Conservation (phyloP, 73 alveolate genomes). For the Paramecium sexaurelia region DNA sequence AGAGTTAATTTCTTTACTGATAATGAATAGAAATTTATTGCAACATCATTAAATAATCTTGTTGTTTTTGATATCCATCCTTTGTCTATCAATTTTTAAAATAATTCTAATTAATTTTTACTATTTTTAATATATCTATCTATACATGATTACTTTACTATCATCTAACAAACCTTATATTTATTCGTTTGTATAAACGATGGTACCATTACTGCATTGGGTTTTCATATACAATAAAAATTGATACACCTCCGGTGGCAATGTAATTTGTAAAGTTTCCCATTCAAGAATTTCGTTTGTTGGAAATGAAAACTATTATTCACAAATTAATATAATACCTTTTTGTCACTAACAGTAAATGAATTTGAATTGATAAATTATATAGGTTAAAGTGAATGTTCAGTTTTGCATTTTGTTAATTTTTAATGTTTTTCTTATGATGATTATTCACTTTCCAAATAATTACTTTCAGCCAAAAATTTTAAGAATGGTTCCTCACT, state of each 20-base stretch:
- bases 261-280: conserved; percentile 35
- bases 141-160: conserved; percentile 3
- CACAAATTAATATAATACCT: neutral
- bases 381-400: conserved; percentile 17
- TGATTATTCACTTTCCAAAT: conserved; percentile 57
- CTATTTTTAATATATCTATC: neutral
- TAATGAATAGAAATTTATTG: neutral
- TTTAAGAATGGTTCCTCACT: conserved; percentile 20
- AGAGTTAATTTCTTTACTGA: conserved; percentile 62
- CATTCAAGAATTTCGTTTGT: conserved; percentile 24
- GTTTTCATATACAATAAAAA: neutral
- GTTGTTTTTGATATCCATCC: conserved; percentile 49
- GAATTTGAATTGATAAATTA: neutral
- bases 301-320: conserved; percentile 36
- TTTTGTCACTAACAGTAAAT: conserved; percentile 31
- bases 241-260: conserved; percentile 30
- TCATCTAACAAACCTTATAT: neutral
- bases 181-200: conserved; percentile 20
- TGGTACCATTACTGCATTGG: neutral
- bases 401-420: conserved; percentile 52
- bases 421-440: neutral
- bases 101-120: conserved; percentile 8
- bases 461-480: conserved; percentile 35
- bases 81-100: conserved; percentile 20
- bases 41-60: conserved; percentile 15